These are phyloP conservation scores for Stephanodiscus triporus DNA, from an alignment of 108 stramenopile genomes.

Conservation along the genomic window DNA sequence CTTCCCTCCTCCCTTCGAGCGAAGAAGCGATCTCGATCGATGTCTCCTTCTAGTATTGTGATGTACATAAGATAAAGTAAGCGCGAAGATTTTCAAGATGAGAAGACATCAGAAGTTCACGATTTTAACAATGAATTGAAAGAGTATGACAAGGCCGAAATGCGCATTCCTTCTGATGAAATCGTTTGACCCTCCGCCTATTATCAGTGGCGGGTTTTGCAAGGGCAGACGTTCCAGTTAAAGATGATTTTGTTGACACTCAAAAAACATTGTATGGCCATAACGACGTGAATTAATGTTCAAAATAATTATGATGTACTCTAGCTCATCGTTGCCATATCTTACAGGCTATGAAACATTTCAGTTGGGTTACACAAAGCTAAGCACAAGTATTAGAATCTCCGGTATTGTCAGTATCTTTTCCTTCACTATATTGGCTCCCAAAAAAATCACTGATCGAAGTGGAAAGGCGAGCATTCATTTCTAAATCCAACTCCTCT, in stretches of 20 bases:
- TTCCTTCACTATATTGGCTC: constrained; percentile 28
- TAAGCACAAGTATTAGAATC: not conserved
- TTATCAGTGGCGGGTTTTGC: not conserved
- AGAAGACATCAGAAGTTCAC: not conserved
- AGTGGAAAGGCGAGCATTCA: constrained; percentile 63
- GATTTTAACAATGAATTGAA: too few species aligned
- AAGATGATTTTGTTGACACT: not conserved
- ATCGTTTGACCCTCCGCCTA: not conserved
- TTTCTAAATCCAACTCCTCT: constrained; percentile 55
- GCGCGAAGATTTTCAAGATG: too few species aligned
- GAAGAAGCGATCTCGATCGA: not conserved
- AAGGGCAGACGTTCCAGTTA: too few species aligned
- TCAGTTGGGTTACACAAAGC: too few species aligned
- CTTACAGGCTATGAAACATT: too few species aligned
- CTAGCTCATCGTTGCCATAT: not conserved
- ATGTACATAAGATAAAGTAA: not conserved
- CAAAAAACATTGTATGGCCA: not conserved
- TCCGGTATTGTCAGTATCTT: not conserved
- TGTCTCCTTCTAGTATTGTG: not conserved
- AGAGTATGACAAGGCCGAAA: too few species aligned
- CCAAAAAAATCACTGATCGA: constrained; percentile 87
- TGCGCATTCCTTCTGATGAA: not conserved
- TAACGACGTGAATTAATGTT: not conserved
- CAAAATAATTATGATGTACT: not conserved
- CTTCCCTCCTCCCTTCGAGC: not conserved